A percentile compares a stretch with the other conserved stretches of the same genome.
Evolutionary conservation across 345 rosid species (phyloP).

Genomic region (Angophora floribunda): DNA sequence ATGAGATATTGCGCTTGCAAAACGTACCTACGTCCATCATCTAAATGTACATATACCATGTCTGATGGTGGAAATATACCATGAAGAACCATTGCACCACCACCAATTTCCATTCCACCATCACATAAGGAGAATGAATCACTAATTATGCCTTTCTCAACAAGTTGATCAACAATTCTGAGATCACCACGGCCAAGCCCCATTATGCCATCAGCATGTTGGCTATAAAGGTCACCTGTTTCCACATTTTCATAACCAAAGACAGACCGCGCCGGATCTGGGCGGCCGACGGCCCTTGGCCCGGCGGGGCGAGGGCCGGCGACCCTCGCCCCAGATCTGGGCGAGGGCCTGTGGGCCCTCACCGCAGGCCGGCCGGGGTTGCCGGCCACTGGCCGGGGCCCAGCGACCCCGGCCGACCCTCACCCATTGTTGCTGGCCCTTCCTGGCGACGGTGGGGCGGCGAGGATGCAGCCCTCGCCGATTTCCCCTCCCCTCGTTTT

Average conservation of each 20-base stretch:
- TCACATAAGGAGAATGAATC: conserved; percentile 90
- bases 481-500: too few species aligned
- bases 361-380: too few species aligned
- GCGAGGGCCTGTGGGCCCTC: too few species aligned
- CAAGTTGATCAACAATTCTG: conserved; percentile 87
- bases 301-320: too few species aligned
- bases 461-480: too few species aligned
- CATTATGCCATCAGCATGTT: conserved; percentile 92
- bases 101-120: conserved; percentile 93
- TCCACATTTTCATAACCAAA: conserved; percentile 87
- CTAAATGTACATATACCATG: conserved; percentile 61
- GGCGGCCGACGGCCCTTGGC: too few species aligned
- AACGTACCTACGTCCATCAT: conserved; percentile 74
- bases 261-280: too few species aligned
- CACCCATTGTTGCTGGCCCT: too few species aligned
- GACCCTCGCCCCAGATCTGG: too few species aligned
- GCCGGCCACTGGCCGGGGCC: too few species aligned
- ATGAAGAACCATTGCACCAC: conserved; percentile 95
- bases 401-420: too few species aligned
- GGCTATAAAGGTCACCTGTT: conserved; percentile 87
- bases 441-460: too few species aligned
- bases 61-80: conserved; percentile 54
- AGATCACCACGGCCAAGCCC: conserved; percentile 93
- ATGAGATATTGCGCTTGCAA: conserved; percentile 11
- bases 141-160: conserved; percentile 63